Evolutionary conservation across 352 stramenopile genomes (phyloP).

Genomic region (Pythium pyrilobum): DNA sequence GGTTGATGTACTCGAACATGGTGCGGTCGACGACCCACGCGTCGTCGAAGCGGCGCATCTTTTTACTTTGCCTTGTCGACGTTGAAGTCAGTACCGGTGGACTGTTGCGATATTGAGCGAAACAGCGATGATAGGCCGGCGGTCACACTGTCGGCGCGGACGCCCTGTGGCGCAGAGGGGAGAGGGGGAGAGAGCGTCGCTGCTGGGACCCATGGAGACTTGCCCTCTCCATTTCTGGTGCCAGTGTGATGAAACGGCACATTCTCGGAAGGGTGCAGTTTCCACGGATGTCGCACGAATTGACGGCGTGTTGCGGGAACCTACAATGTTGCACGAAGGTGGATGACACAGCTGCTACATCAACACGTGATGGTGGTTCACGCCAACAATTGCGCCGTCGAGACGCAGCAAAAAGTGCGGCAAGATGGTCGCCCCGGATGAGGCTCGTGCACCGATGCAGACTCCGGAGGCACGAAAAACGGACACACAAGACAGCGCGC

Average conservation of each 20-base stretch:
- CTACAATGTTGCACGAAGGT: constrained; percentile 20
- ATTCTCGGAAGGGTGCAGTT: constrained; percentile 4
- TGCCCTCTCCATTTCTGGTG: too few relatives aligned
- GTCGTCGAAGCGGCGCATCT: constrained; percentile 73
- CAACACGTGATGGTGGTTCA: constrained; percentile 1
- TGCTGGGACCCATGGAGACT: neutral
- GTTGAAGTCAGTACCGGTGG: neutral
- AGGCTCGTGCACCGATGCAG: neutral
- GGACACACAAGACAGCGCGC: neutral
- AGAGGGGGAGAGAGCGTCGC: neutral
- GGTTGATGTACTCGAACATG: constrained; percentile 94
- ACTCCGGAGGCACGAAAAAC: neutral
- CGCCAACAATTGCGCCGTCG: too few relatives aligned
- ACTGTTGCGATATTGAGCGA: too few relatives aligned
- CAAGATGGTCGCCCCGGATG: constrained; percentile 12
- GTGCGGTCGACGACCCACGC: constrained; percentile 90
- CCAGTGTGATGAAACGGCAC: constrained; percentile 12
- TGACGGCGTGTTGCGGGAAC: too few relatives aligned
- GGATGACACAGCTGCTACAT: neutral
- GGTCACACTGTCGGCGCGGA: too few relatives aligned
- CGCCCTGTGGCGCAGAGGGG: neutral
- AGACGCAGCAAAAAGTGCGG: neutral
- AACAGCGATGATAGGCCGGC: too few relatives aligned
- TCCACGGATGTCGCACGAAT: constrained; percentile 11
- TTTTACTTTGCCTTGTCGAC: neutral